Conservation (phyloP, 2,329 filamentous ascomycete genomes). For the Tolypocladium album region DNA sequence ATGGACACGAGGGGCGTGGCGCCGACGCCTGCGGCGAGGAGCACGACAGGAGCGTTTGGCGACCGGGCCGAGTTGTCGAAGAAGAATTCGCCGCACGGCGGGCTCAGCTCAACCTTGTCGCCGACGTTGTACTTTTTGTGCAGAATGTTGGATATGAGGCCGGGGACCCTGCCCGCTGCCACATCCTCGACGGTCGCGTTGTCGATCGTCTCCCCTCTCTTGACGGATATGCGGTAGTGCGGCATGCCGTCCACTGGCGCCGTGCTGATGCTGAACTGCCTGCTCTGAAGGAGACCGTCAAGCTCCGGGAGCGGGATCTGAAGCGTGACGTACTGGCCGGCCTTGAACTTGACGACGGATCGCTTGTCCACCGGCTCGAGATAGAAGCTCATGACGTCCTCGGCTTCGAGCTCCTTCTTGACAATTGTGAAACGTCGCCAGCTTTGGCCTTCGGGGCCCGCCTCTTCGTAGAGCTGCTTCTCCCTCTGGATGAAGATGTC, state of each 20-base stretch:
- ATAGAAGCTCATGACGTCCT: conserved; percentile 57
- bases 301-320: conserved; percentile 50
- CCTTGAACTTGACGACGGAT: conserved; percentile 48
- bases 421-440: conserved; percentile 46
- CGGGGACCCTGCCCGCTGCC: conserved; percentile 24
- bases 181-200: conserved; percentile 19
- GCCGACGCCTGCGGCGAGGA: conserved; percentile 60
- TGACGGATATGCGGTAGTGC: conserved; percentile 66
- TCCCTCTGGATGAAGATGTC: conserved; percentile 60
- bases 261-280: conserved; percentile 68
- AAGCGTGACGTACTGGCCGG: conserved; percentile 66
- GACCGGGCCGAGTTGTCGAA: conserved; percentile 35
- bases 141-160: conserved; percentile 42
- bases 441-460: conserved; percentile 28
- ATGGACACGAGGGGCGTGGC: conserved; percentile 58
- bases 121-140: conserved; percentile 37
- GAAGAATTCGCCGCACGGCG: conserved; percentile 52
- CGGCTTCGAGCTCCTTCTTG: conserved; percentile 50
- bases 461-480: conserved; percentile 44
- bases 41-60: conserved; percentile 43
- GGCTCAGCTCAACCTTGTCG: conserved; percentile 42
- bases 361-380: conserved; percentile 48
- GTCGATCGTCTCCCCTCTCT: conserved; percentile 42
- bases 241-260: conserved; percentile 33
- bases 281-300: conserved; percentile 50